Percentiles rank a stretch among this genome's conserved stretches.
Evolutionary conservation across 75 land plant species (phyloP).

Genomic region (Cryptomeria japonica): DNA sequence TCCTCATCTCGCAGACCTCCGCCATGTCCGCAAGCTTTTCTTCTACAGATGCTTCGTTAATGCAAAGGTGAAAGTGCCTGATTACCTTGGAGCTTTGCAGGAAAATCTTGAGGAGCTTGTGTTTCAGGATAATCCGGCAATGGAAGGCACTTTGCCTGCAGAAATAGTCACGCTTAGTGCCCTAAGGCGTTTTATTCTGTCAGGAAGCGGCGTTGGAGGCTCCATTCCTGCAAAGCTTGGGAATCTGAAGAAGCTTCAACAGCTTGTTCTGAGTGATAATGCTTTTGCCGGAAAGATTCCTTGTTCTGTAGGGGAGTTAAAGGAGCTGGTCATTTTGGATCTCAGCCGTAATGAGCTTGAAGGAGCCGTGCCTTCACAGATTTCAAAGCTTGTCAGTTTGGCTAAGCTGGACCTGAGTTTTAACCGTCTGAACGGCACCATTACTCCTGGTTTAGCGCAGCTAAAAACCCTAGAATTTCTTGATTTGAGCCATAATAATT

Average conservation of each 20-base stretch:
- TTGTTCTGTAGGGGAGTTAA: constrained; percentile 13
- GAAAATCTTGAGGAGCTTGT: constrained; percentile 45
- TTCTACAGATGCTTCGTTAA: constrained; percentile 65
- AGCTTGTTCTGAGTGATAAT: constrained; percentile 44
- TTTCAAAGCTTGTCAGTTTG: constrained; percentile 29
- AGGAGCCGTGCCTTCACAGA: constrained; percentile 26
- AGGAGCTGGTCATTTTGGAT: constrained; percentile 44
- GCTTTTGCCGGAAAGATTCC: constrained; percentile 32
- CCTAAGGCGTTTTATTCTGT: constrained; percentile 39
- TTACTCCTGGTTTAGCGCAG: background rate
- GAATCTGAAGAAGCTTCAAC: constrained; percentile 20
- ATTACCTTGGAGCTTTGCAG: constrained; percentile 6
- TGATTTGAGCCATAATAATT: constrained; percentile 56
- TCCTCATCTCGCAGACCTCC: constrained; percentile 31
- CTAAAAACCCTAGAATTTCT: constrained; percentile 37
- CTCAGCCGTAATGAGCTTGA: constrained; percentile 36
- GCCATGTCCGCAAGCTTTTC: constrained; percentile 58
- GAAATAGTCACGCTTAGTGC: constrained; percentile 15
- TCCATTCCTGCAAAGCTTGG: constrained; percentile 24
- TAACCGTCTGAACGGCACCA: constrained; percentile 31
- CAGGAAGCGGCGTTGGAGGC: constrained; percentile 39
- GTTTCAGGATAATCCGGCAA: constrained; percentile 37
- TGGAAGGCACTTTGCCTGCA: constrained; percentile 31
- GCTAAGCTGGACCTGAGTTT: constrained; percentile 50
- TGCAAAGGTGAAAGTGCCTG: constrained; percentile 13